Conservation (phyloP, 208 protist species). For the Leptomonas pyrrhocoris region DNA sequence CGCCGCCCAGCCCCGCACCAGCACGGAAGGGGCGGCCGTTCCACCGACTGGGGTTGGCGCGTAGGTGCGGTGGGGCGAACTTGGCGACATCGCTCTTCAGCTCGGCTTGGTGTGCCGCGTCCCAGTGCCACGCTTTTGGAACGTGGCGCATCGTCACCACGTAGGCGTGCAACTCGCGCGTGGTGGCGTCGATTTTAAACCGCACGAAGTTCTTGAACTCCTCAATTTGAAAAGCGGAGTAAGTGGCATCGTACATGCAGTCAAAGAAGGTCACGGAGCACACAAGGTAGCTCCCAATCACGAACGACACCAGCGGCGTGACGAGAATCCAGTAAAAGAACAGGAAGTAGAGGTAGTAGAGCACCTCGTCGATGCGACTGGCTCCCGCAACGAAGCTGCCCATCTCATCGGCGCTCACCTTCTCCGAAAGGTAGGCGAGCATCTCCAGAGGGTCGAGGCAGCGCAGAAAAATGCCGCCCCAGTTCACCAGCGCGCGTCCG, state of each 20-base stretch:
- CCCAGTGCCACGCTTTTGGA: conserved; percentile 70
- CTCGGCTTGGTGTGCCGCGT: conserved; percentile 51
- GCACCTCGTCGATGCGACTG: conserved; percentile 47
- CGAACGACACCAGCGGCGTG: conserved; percentile 77
- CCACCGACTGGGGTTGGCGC: conserved; percentile 70
- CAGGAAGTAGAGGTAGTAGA: conserved; percentile 81
- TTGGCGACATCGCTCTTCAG: conserved; percentile 19
- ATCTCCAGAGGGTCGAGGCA: conserved; percentile 70
- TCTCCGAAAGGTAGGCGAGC: conserved; percentile 58
- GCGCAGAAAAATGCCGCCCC: conserved; percentile 42
- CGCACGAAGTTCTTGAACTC: conserved; percentile 86
- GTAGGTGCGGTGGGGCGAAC: conserved; percentile 66
- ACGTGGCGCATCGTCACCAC: conserved; percentile 63
- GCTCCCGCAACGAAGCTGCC: conserved; percentile 49
- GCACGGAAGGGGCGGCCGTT: conserved; percentile 20
- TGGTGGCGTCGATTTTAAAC: conserved; percentile 59
- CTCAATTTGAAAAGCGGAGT: conserved; percentile 89
- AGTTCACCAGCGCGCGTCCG: conserved; percentile 33
- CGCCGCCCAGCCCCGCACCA: background rate
- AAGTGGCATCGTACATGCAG: conserved; percentile 75
- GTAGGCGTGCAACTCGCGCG: conserved; percentile 65
- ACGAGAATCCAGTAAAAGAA: conserved; percentile 84
- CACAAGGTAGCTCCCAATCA: conserved; percentile 79
- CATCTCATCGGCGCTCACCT: conserved; percentile 47
- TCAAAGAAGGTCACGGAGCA: conserved; percentile 72